Conservation (phyloP, 805 yeast genomes). For the Maudiozyma pseudohumilis region DNA sequence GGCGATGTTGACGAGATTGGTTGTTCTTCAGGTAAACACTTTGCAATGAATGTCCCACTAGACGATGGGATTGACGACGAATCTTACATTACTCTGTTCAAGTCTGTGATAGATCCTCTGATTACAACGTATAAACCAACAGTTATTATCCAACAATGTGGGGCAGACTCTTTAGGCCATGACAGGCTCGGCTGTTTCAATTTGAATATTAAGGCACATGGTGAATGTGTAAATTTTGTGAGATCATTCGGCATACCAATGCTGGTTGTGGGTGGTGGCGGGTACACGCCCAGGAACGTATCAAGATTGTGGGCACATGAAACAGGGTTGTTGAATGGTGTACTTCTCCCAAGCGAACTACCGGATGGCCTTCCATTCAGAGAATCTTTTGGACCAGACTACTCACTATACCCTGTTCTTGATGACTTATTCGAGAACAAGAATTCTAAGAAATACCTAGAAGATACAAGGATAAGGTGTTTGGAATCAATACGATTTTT, state of each 20-base stretch:
- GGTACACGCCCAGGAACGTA: conserved; percentile 95
- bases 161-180: conserved; percentile 94
- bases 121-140: conserved; percentile 84
- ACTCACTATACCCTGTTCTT: conserved; percentile 74
- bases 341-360: conserved; percentile 60
- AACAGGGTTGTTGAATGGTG: conserved; percentile 77
- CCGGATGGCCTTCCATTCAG: conserved; percentile 70
- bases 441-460: conserved; percentile 73
- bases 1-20: conserved; percentile 82
- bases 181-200: conserved; percentile 95
- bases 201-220: conserved; percentile 87
- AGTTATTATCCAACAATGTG: conserved; percentile 95
- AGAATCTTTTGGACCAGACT: conserved; percentile 84
- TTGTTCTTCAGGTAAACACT: conserved; percentile 73
- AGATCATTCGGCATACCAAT: conserved; percentile 79
- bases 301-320: conserved; percentile 94
- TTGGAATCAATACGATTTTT: conserved; percentile 72
- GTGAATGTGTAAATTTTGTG: conserved; percentile 86
- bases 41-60: conserved; percentile 76
- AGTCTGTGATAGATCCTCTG: conserved; percentile 81
- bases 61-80: conserved; percentile 92
- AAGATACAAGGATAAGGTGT: conserved; percentile 62
- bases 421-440: conserved; percentile 77
- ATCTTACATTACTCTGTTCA: conserved; percentile 36
- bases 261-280: conserved; percentile 97